Evolutionary conservation across 495 filamentous ascomycete genomes (phyloP), one percentile per base, ranked within the genome.

Genomic region (Beverwykella pulmonaria): DNA sequence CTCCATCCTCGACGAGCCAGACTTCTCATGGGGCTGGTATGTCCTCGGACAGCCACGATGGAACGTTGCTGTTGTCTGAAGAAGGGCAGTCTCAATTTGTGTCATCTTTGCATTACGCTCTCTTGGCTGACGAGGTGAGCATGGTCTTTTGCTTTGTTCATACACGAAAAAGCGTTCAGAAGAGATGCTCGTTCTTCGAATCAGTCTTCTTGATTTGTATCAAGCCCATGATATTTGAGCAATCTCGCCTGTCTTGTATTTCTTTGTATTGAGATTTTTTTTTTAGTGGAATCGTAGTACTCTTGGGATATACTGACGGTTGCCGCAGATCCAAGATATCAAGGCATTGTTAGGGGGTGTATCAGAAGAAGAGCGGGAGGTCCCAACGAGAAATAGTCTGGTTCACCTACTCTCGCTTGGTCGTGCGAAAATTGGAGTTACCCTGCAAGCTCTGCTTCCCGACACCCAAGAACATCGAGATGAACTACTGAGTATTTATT

Each of bases 71-170:
- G 3, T 53, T 72, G 19, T 34, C 32, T 6, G 70, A 72, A 12
- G 70, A 65, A 19, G 70, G 65, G 5, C 61, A 72, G 36, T 66
- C 67, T n/a, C 70, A 69, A 19, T 72, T 72, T 52, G 66, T 69
- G 3, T 72, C 70, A 1, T 72, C 70, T 59, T 55, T 72, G 25
- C 67, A 72, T 36, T 69, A 48, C 19, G 70, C 65, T 52, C 59
- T 72, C 7, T 39, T 72, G 46, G 66, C 70, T 15, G 66, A 72
- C 27, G 70, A 72, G 65, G 69, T 72, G 36, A 62, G 68, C 14
- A 47, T 23, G 25, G 9, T 17, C 44, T 23, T 39, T 15, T 10
- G 19, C 2, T 53, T 48, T 30, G 26, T 14, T n/a, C n/a, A 34
- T 5, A 34, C 5, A 12, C 12, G 6, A 34, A 34, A 6, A 34